Evolutionary conservation across 1,284 basidiomycete species (phyloP).

Genomic region (Stereum hirsutum): DNA sequence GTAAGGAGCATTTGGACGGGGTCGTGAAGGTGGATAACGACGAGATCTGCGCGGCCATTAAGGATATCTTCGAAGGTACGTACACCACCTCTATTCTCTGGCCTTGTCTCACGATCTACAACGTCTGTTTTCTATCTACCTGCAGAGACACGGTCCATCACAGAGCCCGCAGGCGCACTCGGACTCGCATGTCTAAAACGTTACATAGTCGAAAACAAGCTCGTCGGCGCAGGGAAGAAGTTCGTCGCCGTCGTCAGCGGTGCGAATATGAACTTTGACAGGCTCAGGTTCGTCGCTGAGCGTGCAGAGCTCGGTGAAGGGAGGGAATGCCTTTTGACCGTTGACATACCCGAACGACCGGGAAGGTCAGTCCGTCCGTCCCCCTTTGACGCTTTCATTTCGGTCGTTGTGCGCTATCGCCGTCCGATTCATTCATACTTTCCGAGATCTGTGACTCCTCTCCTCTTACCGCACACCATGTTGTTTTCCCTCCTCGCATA

Average conservation of each 20-base stretch:
- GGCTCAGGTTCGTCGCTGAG: conserved; percentile 94
- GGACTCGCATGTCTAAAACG: conserved; percentile 90
- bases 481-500: not conserved
- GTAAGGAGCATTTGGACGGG: conserved; percentile 78
- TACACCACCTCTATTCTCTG: conserved; percentile 1
- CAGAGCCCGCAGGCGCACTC: conserved; percentile 96
- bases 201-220: conserved; percentile 75
- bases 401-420: no score
- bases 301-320: conserved; percentile 96
- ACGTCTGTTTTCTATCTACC: not conserved
- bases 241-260: conserved; percentile 93
- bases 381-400: not conserved
- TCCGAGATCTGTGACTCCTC: no score
- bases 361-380: conserved; percentile 56
- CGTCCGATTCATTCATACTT: not conserved
- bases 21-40: conserved; percentile 89
- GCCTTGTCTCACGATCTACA: not conserved
- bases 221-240: conserved; percentile 76
- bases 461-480: no score
- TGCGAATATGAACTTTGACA: conserved; percentile 99
- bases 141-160: conserved; percentile 86
- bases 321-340: conserved; percentile 86
- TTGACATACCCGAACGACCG: conserved; percentile 87
- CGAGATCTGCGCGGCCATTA: conserved; percentile 97
- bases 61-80: conserved; percentile 95